Base-by-base conservation (phyloP, 2,329 filamentous ascomycete species). In the Bipolaris zeicola region DNA sequence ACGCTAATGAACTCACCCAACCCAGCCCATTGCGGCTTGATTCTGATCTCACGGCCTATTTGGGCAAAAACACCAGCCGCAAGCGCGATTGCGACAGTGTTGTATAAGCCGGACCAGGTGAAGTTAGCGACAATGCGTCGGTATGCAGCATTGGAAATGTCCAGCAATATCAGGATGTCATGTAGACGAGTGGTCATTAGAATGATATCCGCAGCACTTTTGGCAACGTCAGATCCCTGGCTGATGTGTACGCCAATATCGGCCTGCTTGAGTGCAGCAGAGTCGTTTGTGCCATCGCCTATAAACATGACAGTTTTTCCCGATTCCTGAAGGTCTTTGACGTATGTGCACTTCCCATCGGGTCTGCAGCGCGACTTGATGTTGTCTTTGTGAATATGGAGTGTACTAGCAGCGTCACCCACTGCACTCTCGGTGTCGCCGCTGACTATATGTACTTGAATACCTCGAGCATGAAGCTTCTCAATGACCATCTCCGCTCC, bases 211-310 rank as follows among this genome's bases (percentile, higher is more conserved):
- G 90, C 87, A 0, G 88, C 87, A 2, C 80, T 81, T 51, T 84
- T 79, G 0, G 90, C 87, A 1, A 92, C 80, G 54, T 92, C 89
- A 6, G 61, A 66, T 34, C 60, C 79, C 53, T 79, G 81, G 56
- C 83, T 83, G 70, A 94, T 84, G 62, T 91, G 88, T 0, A 92
- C 79, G 26, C 91, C 91, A 26, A 94, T 82, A 5, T 83, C 83
- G 1, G 91, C 89, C 68, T 87, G 84, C 0, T 89, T 86, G 2
- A 94, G 80, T 0, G 90, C 90, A 2, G 85, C 81, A 0, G 90
- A 88, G 67, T 94, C 90, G 71, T 94, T 94, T 13, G 89, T 92
- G 1, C 91, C 91, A 64, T 94, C 90, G 33, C 90, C 90, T 48
- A 85, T 83, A 73, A 94, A 93, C 5, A 92, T 73, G 16, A 91